These are phyloP conservation scores for Prinsepia uniflora DNA, from an alignment of 306 rosid genomes.

Conservation along the genomic window DNA sequence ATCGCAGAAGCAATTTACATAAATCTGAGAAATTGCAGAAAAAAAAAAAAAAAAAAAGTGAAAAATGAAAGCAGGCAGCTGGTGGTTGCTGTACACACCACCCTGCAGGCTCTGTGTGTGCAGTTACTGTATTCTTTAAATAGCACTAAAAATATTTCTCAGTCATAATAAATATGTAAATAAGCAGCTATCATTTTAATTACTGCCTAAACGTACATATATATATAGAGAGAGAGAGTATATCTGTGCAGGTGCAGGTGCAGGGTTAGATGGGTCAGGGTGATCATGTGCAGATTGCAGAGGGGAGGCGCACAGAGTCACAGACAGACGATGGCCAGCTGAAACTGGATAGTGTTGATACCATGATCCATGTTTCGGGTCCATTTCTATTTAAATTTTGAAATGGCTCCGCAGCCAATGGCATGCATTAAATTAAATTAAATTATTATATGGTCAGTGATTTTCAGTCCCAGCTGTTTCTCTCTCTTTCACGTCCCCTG, in stretches of 20 bases:
- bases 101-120: slow-evolving; percentile 19
- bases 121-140: slow-evolving; percentile 8
- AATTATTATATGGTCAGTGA: slow-evolving; percentile 7
- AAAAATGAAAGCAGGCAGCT: slow-evolving; percentile 8
- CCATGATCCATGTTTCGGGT: slow-evolving; percentile 30
- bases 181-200: too few species aligned
- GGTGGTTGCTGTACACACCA: slow-evolving; percentile 22
- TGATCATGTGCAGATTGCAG: slow-evolving; percentile 54
- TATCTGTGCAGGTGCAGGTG: slow-evolving; percentile 8
- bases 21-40: neutral
- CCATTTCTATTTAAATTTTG: slow-evolving; percentile 21
- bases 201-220: too few species aligned
- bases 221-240: too few species aligned
- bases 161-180: slow-evolving; percentile 11
- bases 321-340: slow-evolving; percentile 27
- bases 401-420: slow-evolving; percentile 28
- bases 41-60: slow-evolving; percentile 8
- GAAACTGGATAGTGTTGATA: slow-evolving; percentile 22
- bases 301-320: slow-evolving; percentile 15
- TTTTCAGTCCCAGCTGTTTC: slow-evolving; percentile 2
- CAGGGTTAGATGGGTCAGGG: slow-evolving; percentile 26
- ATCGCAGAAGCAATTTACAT: neutral
- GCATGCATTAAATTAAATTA: neutral
- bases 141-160: slow-evolving; percentile 1
- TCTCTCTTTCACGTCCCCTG: slow-evolving; percentile 14